Evolutionary conservation across 2,329 filamentous ascomycete species (phyloP).

Genomic region (Furcasterigmium sp.): DNA sequence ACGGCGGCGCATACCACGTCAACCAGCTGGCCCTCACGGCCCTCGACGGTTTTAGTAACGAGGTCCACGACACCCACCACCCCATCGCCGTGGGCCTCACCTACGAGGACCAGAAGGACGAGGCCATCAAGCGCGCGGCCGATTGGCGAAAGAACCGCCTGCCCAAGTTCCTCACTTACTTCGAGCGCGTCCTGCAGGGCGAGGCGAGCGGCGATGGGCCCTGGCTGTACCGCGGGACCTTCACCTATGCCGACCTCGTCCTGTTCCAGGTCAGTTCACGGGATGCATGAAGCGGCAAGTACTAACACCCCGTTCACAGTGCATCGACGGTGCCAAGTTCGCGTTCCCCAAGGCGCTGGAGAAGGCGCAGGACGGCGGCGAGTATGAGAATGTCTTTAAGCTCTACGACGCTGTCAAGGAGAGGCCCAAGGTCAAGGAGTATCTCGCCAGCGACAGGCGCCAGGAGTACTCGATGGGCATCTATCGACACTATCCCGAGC

Average conservation of each 20-base stretch:
- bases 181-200: conserved; percentile 58
- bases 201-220: conserved; percentile 52
- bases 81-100: conserved; percentile 54
- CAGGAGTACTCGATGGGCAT: conserved; percentile 59
- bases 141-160: conserved; percentile 58
- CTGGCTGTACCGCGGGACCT: conserved; percentile 58
- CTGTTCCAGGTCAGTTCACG: conserved; percentile 57
- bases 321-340: conserved; percentile 53
- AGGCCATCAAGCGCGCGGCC: conserved; percentile 50
- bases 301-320: conserved; percentile 20
- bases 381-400: conserved; percentile 57
- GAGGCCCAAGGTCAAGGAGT: conserved; percentile 60
- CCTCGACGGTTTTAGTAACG: conserved; percentile 64
- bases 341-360: conserved; percentile 65
- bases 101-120: conserved; percentile 73
- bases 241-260: conserved; percentile 70
- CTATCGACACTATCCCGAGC: conserved; percentile 67
- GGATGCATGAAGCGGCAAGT: not conserved
- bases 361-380: conserved; percentile 45
- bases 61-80: conserved; percentile 73
- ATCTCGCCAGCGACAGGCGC: conserved; percentile 61
- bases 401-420: conserved; percentile 60
- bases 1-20: conserved; percentile 47
- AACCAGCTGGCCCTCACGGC: conserved; percentile 64
- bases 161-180: conserved; percentile 68